A percentile compares a stretch with the other conserved stretches of the same genome.
Conservation (phyloP, 106 monocot genomes). For the Acanthochlamys bracteata region DNA sequence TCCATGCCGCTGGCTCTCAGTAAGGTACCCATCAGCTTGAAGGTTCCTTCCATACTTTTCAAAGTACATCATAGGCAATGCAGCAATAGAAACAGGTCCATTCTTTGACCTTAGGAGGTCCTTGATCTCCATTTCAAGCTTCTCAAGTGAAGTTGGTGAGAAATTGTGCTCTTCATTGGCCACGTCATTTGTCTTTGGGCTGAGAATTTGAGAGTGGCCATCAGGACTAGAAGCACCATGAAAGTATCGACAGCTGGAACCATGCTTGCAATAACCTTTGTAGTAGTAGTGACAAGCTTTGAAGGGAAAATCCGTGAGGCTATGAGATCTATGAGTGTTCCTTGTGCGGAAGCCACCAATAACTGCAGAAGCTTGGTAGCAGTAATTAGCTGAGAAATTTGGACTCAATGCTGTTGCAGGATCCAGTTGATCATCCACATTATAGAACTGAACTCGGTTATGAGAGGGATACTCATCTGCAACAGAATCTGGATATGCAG, state of each 20-base stretch:
- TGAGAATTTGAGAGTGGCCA: neutral
- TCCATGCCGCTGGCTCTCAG: constrained; percentile 83
- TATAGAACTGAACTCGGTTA: constrained; percentile 6
- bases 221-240: constrained; percentile 24
- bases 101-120: constrained; percentile 54
- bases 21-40: constrained; percentile 66
- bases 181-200: constrained; percentile 20
- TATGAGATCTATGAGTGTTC: constrained; percentile 9
- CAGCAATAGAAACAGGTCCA: constrained; percentile 55
- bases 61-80: constrained; percentile 54
- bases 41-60: constrained; percentile 66
- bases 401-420: neutral
- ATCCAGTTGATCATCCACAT: constrained; percentile 13
- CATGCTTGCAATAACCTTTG: constrained; percentile 37
- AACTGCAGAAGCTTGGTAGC: neutral
- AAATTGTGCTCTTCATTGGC: constrained; percentile 28
- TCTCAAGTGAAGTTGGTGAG: constrained; percentile 40
- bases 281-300: constrained; percentile 28
- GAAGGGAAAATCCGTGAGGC: constrained; percentile 3
- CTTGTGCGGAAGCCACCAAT: neutral
- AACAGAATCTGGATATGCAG: constrained; percentile 6
- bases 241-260: constrained; percentile 24
- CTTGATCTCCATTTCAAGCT: constrained; percentile 61
- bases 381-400: constrained; percentile 3
- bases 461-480: constrained; percentile 3